phyloP scores from a whole-genome alignment of 2,329 filamentous ascomycete species.

The Calonectria pauciramosa region DNA sequence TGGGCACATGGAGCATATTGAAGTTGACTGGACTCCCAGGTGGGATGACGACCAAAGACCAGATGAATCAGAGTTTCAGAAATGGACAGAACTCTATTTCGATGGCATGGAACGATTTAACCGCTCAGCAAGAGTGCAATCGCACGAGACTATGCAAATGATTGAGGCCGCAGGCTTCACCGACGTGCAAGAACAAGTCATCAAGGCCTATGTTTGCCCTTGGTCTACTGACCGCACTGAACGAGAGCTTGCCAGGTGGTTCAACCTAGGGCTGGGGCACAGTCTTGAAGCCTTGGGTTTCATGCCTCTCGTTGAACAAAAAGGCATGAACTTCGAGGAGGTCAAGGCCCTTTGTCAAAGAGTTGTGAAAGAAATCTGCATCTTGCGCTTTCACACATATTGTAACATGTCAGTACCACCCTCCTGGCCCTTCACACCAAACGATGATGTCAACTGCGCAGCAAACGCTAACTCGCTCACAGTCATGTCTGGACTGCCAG shows the following conservation, averaged over 20 bases:
- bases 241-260: conserved; percentile 83
- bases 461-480: neutral
- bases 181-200: conserved; percentile 79
- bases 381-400: conserved; percentile 77
- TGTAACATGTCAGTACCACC: conserved; percentile 77
- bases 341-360: conserved; percentile 73
- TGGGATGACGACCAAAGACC: conserved; percentile 77
- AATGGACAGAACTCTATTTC: conserved; percentile 79
- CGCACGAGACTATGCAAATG: conserved; percentile 64
- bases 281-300: conserved; percentile 81
- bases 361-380: conserved; percentile 78
- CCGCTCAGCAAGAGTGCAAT: conserved; percentile 74
- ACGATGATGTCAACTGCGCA: neutral
- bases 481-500: conserved; percentile 47
- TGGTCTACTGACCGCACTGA: conserved; percentile 77
- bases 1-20: conserved; percentile 87
- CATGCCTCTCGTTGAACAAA: conserved; percentile 74
- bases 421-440: neutral
- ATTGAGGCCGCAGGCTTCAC: conserved; percentile 82
- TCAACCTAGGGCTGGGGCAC: conserved; percentile 82
- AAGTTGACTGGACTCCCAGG: conserved; percentile 85
- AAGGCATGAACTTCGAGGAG: conserved; percentile 66
- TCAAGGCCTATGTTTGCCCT: conserved; percentile 79
- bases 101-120: conserved; percentile 76
- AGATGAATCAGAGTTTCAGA: conserved; percentile 67